Base-by-base conservation (phyloP, 495 filamentous ascomycete species). In the Penicillium daleae region DNA sequence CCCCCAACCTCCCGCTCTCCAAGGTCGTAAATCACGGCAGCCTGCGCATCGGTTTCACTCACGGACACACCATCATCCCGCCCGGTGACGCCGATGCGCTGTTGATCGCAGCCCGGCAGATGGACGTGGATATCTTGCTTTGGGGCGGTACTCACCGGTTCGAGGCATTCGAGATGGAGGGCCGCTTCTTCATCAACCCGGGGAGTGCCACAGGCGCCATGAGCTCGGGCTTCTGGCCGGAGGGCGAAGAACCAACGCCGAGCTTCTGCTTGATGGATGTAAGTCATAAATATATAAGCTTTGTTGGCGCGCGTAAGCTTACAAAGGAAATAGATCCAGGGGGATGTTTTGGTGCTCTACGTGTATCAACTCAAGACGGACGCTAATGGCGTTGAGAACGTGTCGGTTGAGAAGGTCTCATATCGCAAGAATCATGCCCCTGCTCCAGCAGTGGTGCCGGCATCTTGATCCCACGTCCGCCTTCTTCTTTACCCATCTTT, bases 221-320 rank as follows among this genome's bases (percentile, higher is more conserved):
- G 71, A 89, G 86, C 46, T 89, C 87, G 0, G 90, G 88, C 44
- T 91, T 81, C 82, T 86, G 80, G 83, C 82, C 77, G 54, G 86
- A 87, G 19, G 88, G 84, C 21, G 93, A 97, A 72, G 92, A 96
- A 39, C 90, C 90, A 60, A 88, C 89, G 58, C 95, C 95, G 52
- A 98, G 96, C 72, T 99, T 99, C 77, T 97, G 95, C 74, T 77
- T 99, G 77, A 98, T 99, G 95, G 96, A 99, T 86, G 95, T 97
- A 71, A 81, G 92, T 91, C 48, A 53, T 31, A n/a, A n/a, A n/a
- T n/a, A n/a, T n/a, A n/a, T n/a, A n/a, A n/a, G n/a, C 24, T 15
- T 6, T 24, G 9, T 5, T 9, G 15, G 0, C 0, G 35, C 22
- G 35, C 4, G 27, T 24, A 56, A 64, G 27, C 66, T 58, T 48